A percentile compares a stretch with the other conserved stretches of the same genome.
Conservation (phyloP, 768 basidiomycete genomes). For the Dendrothele bispora region DNA sequence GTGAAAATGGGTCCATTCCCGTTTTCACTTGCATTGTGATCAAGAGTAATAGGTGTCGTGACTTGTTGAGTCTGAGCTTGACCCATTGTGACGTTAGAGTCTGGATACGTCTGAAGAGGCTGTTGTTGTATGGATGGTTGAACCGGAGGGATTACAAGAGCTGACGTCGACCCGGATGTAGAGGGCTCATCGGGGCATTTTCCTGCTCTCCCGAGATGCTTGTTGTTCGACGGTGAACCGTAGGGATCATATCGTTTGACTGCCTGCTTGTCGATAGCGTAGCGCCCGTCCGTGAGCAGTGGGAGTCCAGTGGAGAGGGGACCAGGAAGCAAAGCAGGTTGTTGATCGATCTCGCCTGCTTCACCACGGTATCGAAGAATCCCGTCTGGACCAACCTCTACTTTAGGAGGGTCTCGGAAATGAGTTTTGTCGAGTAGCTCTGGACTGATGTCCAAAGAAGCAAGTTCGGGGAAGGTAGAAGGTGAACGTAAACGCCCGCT, state of each 20-base stretch:
- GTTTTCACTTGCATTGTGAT: too few species aligned
- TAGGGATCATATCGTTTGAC: constrained; percentile 46
- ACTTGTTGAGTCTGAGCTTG: too few species aligned
- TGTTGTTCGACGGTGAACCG: constrained; percentile 17
- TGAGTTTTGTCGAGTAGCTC: constrained; percentile 88
- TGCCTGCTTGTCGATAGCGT: constrained; percentile 40
- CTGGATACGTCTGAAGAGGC: not conserved
- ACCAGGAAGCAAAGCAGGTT: constrained; percentile 35
- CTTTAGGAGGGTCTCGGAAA: constrained; percentile 81
- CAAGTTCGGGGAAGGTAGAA: constrained; percentile 83
- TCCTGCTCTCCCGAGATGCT: constrained; percentile 39
- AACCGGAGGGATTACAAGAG: not conserved
- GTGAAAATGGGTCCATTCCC: too few species aligned
- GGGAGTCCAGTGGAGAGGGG: constrained; percentile 47
- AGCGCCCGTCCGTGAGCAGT: constrained; percentile 47
- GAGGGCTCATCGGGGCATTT: not conserved
- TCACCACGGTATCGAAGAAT: constrained; percentile 79
- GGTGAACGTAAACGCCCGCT: constrained; percentile 85
- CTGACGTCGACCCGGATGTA: not conserved
- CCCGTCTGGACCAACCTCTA: constrained; percentile 83
- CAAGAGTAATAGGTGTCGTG: too few species aligned
- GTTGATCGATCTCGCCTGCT: constrained; percentile 71
- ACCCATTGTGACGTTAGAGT: too few species aligned
- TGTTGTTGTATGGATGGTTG: not conserved
- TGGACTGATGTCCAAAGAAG: constrained; percentile 79